Evolutionary conservation across 306 rosid species (phyloP).

Genomic region (Vicia sativa): DNA sequence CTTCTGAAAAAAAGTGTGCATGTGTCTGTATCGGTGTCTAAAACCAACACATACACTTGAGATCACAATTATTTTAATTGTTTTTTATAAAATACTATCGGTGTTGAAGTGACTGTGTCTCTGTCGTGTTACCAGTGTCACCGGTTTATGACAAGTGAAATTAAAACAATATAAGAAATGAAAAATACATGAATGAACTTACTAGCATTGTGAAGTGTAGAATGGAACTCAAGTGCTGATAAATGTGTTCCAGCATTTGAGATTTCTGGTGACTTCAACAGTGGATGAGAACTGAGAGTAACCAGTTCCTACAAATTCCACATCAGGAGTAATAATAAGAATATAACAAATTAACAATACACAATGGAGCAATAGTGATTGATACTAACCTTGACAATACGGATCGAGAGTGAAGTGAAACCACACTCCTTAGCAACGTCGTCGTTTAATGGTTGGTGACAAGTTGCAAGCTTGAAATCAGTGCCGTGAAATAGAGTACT

Average conservation of each 20-base stretch:
- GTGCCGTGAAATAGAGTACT: slow-evolving; percentile 61
- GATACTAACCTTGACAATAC: slow-evolving; percentile 62
- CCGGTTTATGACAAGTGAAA: background rate
- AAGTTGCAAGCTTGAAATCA: slow-evolving; percentile 86
- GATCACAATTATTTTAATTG: too few relatives aligned
- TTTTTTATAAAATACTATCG: too few relatives aligned
- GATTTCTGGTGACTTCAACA: slow-evolving; percentile 66
- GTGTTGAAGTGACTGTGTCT: too few relatives aligned
- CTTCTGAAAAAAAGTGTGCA: too few relatives aligned
- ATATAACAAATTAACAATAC: background rate
- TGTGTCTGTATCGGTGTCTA: too few relatives aligned
- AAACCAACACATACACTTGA: too few relatives aligned
- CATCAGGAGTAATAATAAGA: background rate
- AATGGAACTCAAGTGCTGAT: slow-evolving; percentile 83
- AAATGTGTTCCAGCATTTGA: slow-evolving; percentile 85
- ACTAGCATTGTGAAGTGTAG: slow-evolving; percentile 70
- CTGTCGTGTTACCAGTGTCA: too few relatives aligned
- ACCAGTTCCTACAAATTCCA: slow-evolving; percentile 67
- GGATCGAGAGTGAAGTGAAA: slow-evolving; percentile 83
- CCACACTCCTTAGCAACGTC: slow-evolving; percentile 77
- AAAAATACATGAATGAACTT: slow-evolving; percentile 33
- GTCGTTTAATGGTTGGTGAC: slow-evolving; percentile 61
- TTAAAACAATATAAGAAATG: background rate
- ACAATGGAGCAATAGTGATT: background rate
- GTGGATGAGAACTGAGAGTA: slow-evolving; percentile 71